Conservation (phyloP, 164 flowering plant genomes). For the Pachysandra terminalis region DNA sequence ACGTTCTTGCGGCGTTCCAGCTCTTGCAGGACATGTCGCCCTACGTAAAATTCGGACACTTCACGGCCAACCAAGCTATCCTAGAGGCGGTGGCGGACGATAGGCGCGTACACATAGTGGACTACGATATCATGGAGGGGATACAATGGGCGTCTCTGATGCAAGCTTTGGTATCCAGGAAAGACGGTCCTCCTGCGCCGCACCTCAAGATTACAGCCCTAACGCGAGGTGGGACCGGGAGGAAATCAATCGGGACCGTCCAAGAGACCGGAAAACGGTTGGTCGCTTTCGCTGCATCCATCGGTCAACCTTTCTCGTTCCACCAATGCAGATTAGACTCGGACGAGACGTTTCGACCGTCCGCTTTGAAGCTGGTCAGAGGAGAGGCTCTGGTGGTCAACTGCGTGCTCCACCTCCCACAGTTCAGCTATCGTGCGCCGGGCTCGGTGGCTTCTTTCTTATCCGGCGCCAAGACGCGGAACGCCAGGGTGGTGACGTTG, state of each 20-base stretch:
- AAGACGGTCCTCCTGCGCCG: conserved; percentile 49
- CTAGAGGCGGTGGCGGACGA: conserved; percentile 60
- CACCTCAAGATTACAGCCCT: conserved; percentile 74
- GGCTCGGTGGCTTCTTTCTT: conserved; percentile 59
- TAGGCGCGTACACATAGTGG: conserved; percentile 64
- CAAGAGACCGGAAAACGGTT: conserved; percentile 75
- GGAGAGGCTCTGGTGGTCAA: conserved; percentile 71
- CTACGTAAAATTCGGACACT: conserved; percentile 74
- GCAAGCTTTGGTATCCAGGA: conserved; percentile 60
- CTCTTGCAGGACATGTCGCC: conserved; percentile 82
- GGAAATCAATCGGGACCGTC: conserved; percentile 47
- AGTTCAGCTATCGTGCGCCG: conserved; percentile 45
- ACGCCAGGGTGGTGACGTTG: conserved; percentile 53
- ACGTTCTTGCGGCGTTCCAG: conserved; percentile 67
- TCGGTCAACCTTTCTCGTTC: conserved; percentile 69
- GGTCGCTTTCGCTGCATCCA: conserved; percentile 61
- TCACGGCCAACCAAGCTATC: conserved; percentile 86
- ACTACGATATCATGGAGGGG: conserved; percentile 86
- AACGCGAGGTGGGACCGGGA: conserved; percentile 37
- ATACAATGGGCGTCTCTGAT: conserved; percentile 84
- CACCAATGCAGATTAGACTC: conserved; percentile 66
- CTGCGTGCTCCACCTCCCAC: conserved; percentile 74
- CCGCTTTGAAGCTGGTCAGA: conserved; percentile 45
- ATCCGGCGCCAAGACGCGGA: conserved; percentile 41
- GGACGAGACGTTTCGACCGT: conserved; percentile 56